A percentile compares a stretch with the other conserved stretches of the same genome.
Evolutionary conservation across 2,329 filamentous ascomycete genomes (phyloP).

Genomic region (Fusarium acutatum): DNA sequence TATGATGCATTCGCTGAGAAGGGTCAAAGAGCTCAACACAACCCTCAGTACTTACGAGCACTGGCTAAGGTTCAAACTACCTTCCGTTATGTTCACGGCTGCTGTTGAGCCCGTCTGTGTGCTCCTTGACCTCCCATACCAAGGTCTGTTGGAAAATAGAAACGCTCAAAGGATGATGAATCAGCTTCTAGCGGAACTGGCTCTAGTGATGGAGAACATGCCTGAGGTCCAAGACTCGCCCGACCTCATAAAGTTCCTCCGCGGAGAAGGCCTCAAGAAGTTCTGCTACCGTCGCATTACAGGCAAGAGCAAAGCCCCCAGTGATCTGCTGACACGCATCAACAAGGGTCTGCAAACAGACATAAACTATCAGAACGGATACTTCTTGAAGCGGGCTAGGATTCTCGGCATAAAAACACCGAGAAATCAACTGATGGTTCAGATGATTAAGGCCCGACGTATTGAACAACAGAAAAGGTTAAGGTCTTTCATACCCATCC

Average conservation of each 20-base stretch:
- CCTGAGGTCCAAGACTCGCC: conserved; percentile 76
- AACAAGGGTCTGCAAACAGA: conserved; percentile 72
- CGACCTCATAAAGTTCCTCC: conserved; percentile 64
- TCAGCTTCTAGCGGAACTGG: conserved; percentile 77
- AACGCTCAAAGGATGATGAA: conserved; percentile 72
- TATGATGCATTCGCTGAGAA: conserved; percentile 35
- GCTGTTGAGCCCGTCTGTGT: conserved; percentile 85
- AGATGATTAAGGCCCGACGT: conserved; percentile 77
- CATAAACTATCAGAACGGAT: conserved; percentile 88
- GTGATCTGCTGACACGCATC: conserved; percentile 74
- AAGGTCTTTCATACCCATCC: conserved; percentile 46
- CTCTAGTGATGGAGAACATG: conserved; percentile 73
- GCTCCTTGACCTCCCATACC: conserved; percentile 79
- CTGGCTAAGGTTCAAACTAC: conserved; percentile 78
- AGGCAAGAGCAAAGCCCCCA: conserved; percentile 59
- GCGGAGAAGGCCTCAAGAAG: conserved; percentile 66
- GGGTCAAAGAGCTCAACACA: conserved; percentile 34
- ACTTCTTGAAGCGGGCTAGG: conserved; percentile 77
- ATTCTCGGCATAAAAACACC: conserved; percentile 77
- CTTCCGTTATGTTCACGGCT: conserved; percentile 77
- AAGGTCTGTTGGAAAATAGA: conserved; percentile 73
- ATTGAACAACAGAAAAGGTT: conserved; percentile 45
- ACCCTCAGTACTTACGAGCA: conserved; percentile 41
- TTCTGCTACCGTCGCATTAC: conserved; percentile 57
- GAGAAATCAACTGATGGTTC: conserved; percentile 76